phyloP scores from a whole-genome alignment of 108 stramenopile genomes.

The Cyclotella kingstonii region DNA sequence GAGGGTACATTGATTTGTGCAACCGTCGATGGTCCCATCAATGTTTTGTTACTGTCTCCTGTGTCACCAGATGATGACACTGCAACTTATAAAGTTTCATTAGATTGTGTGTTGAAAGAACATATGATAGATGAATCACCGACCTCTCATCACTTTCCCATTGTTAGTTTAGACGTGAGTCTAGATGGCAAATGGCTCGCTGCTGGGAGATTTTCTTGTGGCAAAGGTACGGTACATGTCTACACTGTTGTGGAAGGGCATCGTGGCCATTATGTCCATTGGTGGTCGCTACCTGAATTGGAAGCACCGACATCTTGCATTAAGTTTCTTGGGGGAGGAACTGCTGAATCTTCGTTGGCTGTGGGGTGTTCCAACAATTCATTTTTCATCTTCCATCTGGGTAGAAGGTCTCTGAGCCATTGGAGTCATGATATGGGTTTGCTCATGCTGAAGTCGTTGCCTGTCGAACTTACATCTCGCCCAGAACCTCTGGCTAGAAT shows the following conservation, averaged over 20 bases:
- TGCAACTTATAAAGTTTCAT: slow-evolving; percentile 7
- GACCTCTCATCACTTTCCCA: slow-evolving; percentile 35
- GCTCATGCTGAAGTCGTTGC: slow-evolving; percentile 54
- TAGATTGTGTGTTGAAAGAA: slow-evolving; percentile 37
- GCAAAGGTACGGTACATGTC: slow-evolving; percentile 53
- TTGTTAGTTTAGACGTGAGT: slow-evolving; percentile 35
- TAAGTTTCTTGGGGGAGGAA: slow-evolving; percentile 47
- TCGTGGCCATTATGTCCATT: slow-evolving; percentile 42
- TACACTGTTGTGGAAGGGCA: slow-evolving; percentile 24
- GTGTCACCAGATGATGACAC: background rate
- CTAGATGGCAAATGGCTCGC: slow-evolving; percentile 65
- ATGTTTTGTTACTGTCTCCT: slow-evolving; percentile 27
- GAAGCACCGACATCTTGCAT: slow-evolving; percentile 59
- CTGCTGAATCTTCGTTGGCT: slow-evolving; percentile 44
- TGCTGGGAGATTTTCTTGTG: slow-evolving; percentile 38
- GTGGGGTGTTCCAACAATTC: slow-evolving; percentile 68
- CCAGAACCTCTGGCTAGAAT: slow-evolving; percentile 60
- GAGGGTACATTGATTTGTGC: slow-evolving; percentile 43
- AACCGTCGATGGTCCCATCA: slow-evolving; percentile 35
- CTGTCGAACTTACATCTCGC: slow-evolving; percentile 53
- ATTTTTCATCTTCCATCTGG: slow-evolving; percentile 66
- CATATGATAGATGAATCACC: slow-evolving; percentile 10
- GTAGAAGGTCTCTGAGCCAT: slow-evolving; percentile 39
- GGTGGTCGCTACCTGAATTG: slow-evolving; percentile 75
- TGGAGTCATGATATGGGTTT: slow-evolving; percentile 77